Conservation (phyloP, 305 asterid species). For the Plantago rigida region DNA sequence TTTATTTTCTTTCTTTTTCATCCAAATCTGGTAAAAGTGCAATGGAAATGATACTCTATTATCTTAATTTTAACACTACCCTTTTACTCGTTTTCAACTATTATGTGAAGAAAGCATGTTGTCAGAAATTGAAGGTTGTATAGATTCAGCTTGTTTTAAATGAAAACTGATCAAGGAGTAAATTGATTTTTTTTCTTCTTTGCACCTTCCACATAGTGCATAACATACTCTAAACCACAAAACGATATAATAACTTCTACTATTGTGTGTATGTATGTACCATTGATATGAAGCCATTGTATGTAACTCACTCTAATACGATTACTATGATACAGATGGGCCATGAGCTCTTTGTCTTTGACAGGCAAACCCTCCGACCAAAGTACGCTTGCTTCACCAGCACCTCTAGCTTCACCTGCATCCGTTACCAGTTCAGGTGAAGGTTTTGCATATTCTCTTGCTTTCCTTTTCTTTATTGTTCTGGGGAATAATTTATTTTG, state of each 20-base stretch:
- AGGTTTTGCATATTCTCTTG: constrained; percentile 14
- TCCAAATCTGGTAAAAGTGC: background rate
- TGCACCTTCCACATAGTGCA: too few species aligned
- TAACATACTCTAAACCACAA: too few species aligned
- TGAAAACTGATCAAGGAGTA: too few species aligned
- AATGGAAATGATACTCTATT: constrained; percentile 14
- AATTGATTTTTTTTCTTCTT: background rate
- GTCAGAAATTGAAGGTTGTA: constrained; percentile 18
- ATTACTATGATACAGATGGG: constrained; percentile 74
- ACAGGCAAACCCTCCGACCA: constrained; percentile 87
- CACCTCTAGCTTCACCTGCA: constrained; percentile 48
- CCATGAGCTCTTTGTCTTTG: constrained; percentile 88
- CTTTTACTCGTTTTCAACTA: constrained; percentile 10
- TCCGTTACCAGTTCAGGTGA: constrained; percentile 64
- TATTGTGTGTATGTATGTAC: too few species aligned
- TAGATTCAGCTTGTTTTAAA: background rate
- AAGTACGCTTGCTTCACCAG: constrained; percentile 45
- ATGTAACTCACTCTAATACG: constrained; percentile 15
- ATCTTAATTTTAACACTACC: constrained; percentile 4
- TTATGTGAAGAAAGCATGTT: background rate
- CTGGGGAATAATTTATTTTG: background rate
- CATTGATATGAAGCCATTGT: background rate
- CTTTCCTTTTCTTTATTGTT: background rate
- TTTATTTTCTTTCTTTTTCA: constrained; percentile 3
- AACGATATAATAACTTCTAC: too few species aligned